phyloP scores from a whole-genome alignment of 306 rosid species.

The Malus fusca region DNA sequence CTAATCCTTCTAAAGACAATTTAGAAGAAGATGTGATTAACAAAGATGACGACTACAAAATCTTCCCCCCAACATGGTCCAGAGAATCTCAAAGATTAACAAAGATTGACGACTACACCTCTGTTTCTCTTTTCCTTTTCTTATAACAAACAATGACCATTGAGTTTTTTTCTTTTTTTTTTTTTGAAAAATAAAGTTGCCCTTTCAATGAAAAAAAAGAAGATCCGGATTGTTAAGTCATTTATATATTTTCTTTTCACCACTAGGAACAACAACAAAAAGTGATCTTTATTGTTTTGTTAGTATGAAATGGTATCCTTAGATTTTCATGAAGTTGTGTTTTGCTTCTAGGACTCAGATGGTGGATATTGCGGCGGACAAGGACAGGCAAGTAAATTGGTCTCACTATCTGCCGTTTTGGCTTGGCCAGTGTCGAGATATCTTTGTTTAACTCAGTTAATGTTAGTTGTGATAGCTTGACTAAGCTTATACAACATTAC shows the following conservation, averaged over 20 bases:
- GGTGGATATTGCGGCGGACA: conserved; percentile 94
- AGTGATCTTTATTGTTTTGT: neutral
- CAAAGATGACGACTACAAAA: conserved; percentile 48
- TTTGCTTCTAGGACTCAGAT: too few relatives aligned
- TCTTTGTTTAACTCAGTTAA: neutral
- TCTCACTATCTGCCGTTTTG: neutral
- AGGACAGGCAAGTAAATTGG: conserved; percentile 62
- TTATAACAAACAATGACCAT: neutral
- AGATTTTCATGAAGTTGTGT: neutral
- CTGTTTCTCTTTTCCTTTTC: neutral
- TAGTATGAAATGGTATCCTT: neutral
- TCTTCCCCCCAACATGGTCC: conserved; percentile 67
- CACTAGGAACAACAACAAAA: too few relatives aligned
- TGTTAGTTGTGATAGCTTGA: neutral
- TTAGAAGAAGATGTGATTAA: conserved; percentile 42
- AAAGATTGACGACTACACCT: too few relatives aligned
- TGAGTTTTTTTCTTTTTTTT: neutral
- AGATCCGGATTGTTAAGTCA: too few relatives aligned
- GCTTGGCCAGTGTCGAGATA: conserved; percentile 4
- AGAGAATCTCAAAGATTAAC: conserved; percentile 32
- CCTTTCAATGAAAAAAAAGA: neutral
- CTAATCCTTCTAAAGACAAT: conserved; percentile 65
- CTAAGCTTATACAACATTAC: neutral
- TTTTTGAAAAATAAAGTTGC: neutral
- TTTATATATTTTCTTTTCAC: too few relatives aligned